Percentiles rank a stretch among this genome's conserved stretches.
Evolutionary conservation across 2,329 filamentous ascomycete genomes (phyloP).

Genomic region (Aspergillus arachidicola): DNA sequence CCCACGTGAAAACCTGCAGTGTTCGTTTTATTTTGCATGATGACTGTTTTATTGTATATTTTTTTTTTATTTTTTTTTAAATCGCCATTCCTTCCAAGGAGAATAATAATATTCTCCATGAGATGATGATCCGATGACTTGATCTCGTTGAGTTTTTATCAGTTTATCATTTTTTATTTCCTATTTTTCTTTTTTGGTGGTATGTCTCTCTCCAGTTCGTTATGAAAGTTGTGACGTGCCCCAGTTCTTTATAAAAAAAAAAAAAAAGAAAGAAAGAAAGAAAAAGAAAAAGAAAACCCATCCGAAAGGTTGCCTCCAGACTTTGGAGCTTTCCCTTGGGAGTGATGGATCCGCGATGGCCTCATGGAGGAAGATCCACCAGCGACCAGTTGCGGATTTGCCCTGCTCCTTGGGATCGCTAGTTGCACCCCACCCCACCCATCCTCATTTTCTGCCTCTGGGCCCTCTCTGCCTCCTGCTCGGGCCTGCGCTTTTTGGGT

Average conservation of each 20-base stretch:
- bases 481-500: slow-evolving; percentile 22
- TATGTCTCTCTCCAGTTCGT: not conserved
- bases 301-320: slow-evolving; percentile 11
- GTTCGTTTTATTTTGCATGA: not conserved
- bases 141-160: too few relatives aligned
- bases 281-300: slow-evolving; percentile 3
- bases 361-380: slow-evolving; percentile 24
- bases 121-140: not conserved
- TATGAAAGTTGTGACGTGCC: slow-evolving; percentile 8
- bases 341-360: slow-evolving; percentile 21
- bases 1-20: not conserved
- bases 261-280: not conserved
- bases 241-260: not conserved
- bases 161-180: not conserved
- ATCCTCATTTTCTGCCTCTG: slow-evolving; percentile 17
- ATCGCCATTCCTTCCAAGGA: not conserved
- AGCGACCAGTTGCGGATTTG: slow-evolving; percentile 16
- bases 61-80: not conserved
- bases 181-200: not conserved
- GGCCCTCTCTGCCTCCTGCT: slow-evolving; percentile 15
- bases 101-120: not conserved
- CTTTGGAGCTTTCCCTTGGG: slow-evolving; percentile 8
- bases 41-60: not conserved
- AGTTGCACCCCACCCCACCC: slow-evolving; percentile 22
- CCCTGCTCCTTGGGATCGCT: slow-evolving; percentile 29